Evolutionary conservation across 2,329 filamentous ascomycete genomes (phyloP).

Genomic region (Blumeria graminis): DNA sequence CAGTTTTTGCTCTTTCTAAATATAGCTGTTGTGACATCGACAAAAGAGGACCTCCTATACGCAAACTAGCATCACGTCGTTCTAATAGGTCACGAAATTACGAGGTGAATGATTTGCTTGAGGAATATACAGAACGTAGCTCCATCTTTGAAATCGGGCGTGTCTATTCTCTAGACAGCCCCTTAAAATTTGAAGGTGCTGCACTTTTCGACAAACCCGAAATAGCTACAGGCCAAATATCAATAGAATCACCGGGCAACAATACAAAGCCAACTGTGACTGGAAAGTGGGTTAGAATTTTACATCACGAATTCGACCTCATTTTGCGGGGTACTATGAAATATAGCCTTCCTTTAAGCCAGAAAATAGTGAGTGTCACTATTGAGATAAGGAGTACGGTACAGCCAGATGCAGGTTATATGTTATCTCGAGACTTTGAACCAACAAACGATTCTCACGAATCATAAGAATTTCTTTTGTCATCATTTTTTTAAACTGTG

Average conservation of each 20-base stretch:
- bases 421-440: no score
- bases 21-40: constrained; percentile 43
- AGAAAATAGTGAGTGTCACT: constrained; percentile 31
- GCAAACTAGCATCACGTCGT: constrained; percentile 15
- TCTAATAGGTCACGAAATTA: constrained; percentile 12
- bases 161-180: constrained; percentile 67
- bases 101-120: constrained; percentile 17
- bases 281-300: constrained; percentile 70
- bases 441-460: no score
- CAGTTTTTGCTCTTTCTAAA: constrained; percentile 84
- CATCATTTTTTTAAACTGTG: no score
- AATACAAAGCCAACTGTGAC: constrained; percentile 61
- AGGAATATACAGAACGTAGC: constrained; percentile 37
- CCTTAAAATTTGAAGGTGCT: constrained; percentile 70
- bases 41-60: constrained; percentile 27
- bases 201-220: constrained; percentile 55
- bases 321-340: constrained; percentile 79
- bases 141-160: constrained; percentile 85
- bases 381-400: constrained; percentile 35
- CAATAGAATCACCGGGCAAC: constrained; percentile 65
- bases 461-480: no score
- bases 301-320: constrained; percentile 80
- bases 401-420: constrained; percentile 24
- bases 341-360: constrained; percentile 43
- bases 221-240: constrained; percentile 58